Conservation (phyloP, 2,329 filamentous ascomycete genomes). For the Cadophora luteo-olivacea region DNA sequence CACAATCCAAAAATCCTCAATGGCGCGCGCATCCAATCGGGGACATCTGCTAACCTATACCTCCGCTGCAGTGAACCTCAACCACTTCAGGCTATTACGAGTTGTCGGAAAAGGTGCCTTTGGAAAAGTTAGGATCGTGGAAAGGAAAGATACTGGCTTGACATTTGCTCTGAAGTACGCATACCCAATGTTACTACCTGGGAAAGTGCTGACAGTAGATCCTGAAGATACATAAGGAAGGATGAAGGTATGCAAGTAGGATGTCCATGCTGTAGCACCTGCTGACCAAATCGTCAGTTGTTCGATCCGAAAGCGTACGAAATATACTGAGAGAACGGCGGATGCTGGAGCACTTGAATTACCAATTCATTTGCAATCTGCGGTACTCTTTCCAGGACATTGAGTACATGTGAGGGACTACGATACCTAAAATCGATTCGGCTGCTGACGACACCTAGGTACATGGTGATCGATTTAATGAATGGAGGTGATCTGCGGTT, state of each 20-base stretch:
- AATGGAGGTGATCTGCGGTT: slow-evolving; percentile 95
- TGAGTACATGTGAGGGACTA: slow-evolving; percentile 83
- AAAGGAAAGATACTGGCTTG: slow-evolving; percentile 92
- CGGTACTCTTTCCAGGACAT: slow-evolving; percentile 99
- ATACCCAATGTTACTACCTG: slow-evolving; percentile 61
- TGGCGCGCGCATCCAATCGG: not conserved
- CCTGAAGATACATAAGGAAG: slow-evolving; percentile 26
- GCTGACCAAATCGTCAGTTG: slow-evolving; percentile 64
- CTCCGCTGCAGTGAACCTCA: slow-evolving; percentile 78
- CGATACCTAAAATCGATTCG: not conserved
- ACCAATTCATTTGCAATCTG: slow-evolving; percentile 97
- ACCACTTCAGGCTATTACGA: slow-evolving; percentile 93
- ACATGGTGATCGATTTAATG: slow-evolving; percentile 98
- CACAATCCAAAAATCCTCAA: not conserved
- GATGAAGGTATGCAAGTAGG: slow-evolving; percentile 25
- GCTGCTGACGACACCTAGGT: slow-evolving; percentile 52
- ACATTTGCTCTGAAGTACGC: slow-evolving; percentile 99
- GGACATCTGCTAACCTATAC: slow-evolving; percentile 31
- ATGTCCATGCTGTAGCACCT: slow-evolving; percentile 24
- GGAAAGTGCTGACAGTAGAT: slow-evolving; percentile 18
- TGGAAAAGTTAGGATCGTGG: slow-evolving; percentile 97
- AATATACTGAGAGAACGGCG: slow-evolving; percentile 97
- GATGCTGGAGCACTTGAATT: slow-evolving; percentile 98
- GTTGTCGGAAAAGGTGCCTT: slow-evolving; percentile 98
- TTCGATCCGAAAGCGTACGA: slow-evolving; percentile 95